These are phyloP conservation scores for Jamesozyma hellenica DNA, from an alignment of 805 yeast genomes.

Conservation along the genomic window DNA sequence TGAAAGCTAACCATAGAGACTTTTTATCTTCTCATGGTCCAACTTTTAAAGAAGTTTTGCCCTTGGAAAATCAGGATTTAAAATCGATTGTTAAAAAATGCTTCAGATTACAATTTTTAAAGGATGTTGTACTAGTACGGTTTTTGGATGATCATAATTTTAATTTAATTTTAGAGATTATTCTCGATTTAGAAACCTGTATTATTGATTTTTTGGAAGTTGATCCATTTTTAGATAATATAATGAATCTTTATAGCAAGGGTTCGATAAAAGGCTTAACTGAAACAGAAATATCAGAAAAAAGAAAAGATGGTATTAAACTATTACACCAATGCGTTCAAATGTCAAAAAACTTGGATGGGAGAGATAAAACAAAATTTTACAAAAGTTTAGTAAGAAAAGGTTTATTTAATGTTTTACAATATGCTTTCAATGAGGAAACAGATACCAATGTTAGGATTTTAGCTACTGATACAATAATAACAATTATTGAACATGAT, in stretches of 20 bases:
- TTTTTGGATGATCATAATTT: conserved; percentile 72
- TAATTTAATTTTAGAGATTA: conserved; percentile 43
- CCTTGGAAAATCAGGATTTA: conserved; percentile 42
- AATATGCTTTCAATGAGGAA: conserved; percentile 56
- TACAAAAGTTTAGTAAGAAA: conserved; percentile 51
- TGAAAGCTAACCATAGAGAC: conserved; percentile 71
- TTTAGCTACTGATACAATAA: conserved; percentile 70
- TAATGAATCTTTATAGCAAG: conserved; percentile 48
- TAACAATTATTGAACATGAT: conserved; percentile 77
- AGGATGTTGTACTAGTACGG: conserved; percentile 79
- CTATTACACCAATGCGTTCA: conserved; percentile 71
- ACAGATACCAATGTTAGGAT: conserved; percentile 38
- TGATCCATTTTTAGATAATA: conserved; percentile 39
- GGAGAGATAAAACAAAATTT: conserved; percentile 55
- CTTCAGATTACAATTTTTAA: conserved; percentile 66
- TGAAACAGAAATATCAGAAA: conserved; percentile 14
- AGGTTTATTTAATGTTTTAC: conserved; percentile 62
- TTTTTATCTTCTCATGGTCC: conserved; percentile 43
- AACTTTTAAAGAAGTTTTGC: conserved; percentile 59
- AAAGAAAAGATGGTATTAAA: conserved; percentile 59
- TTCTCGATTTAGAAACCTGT: conserved; percentile 26
- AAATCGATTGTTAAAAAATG: conserved; percentile 58
- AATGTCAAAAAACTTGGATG: conserved; percentile 59
- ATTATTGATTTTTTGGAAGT: conserved; percentile 27
- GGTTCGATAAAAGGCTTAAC: conserved; percentile 5